Evolutionary conservation across 2,329 filamentous ascomycete genomes (phyloP).

Genomic region (Periconia sp.): DNA sequence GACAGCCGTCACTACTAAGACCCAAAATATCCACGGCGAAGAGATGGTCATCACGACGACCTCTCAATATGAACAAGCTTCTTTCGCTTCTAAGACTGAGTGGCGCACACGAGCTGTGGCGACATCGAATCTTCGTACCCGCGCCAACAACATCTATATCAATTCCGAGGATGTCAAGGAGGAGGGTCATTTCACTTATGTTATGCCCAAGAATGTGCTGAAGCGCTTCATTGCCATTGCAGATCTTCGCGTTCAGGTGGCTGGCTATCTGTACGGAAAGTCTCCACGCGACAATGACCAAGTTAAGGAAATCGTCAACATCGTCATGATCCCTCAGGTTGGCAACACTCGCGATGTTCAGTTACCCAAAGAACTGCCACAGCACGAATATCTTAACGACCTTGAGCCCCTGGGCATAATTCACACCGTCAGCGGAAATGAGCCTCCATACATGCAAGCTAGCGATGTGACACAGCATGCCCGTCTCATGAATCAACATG

Average conservation of each 20-base stretch:
- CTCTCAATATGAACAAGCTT: constrained; percentile 95
- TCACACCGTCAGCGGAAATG: constrained; percentile 92
- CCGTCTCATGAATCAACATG: constrained; percentile 81
- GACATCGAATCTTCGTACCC: constrained; percentile 88
- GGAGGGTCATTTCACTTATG: constrained; percentile 86
- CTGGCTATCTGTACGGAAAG: constrained; percentile 90
- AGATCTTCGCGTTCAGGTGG: constrained; percentile 93
- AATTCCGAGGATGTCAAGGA: constrained; percentile 91
- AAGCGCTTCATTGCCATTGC: constrained; percentile 98
- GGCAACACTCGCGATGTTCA: constrained; percentile 91
- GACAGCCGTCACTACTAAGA: constrained; percentile 97
- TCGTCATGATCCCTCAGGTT: constrained; percentile 97
- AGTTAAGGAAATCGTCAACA: constrained; percentile 94
- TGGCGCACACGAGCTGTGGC: constrained; percentile 97
- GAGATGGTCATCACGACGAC: constrained; percentile 98
- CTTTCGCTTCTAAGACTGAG: constrained; percentile 97
- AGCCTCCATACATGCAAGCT: constrained; percentile 94
- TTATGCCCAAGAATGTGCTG: constrained; percentile 98
- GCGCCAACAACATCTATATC: constrained; percentile 98
- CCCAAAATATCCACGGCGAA: constrained; percentile 93
- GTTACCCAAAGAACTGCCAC: constrained; percentile 83
- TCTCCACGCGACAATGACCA: constrained; percentile 93
- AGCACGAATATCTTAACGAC: constrained; percentile 83
- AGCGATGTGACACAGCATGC: constrained; percentile 94
- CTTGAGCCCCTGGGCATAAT: constrained; percentile 94